Percentiles rank a stretch among this genome's conserved stretches.
Conservation (phyloP, 495 filamentous ascomycete genomes). For the Penicillium steckii region DNA sequence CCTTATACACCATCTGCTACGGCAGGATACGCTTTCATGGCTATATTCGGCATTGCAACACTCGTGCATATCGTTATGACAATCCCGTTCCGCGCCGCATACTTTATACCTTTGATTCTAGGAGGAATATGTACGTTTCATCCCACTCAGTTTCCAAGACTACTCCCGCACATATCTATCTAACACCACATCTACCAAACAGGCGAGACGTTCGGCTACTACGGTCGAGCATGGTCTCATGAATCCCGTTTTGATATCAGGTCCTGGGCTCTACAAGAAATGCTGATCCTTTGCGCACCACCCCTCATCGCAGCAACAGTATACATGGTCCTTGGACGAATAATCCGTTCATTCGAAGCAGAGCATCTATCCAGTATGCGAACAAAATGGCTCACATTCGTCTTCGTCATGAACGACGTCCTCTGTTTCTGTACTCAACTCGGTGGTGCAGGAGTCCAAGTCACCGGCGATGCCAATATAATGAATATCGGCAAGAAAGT, state of each 20-base stretch:
- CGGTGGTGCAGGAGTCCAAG: slow-evolving; percentile 42
- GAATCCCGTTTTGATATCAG: slow-evolving; percentile 21
- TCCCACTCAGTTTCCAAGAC: background rate
- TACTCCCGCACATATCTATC: background rate
- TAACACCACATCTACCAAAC: background rate
- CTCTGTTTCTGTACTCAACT: slow-evolving; percentile 36
- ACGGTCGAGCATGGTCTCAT: slow-evolving; percentile 43
- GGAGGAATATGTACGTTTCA: slow-evolving; percentile 54
- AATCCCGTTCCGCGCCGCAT: slow-evolving; percentile 45
- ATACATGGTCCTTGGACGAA: slow-evolving; percentile 57
- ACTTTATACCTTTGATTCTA: slow-evolving; percentile 55
- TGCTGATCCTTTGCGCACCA: slow-evolving; percentile 44
- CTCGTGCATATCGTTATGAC: slow-evolving; percentile 41
- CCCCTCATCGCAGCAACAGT: slow-evolving; percentile 55
- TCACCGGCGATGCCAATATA: slow-evolving; percentile 28
- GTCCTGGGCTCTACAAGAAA: slow-evolving; percentile 41
- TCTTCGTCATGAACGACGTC: slow-evolving; percentile 41
- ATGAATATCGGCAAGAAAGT: slow-evolving; percentile 36
- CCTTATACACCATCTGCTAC: slow-evolving; percentile 46
- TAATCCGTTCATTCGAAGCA: slow-evolving; percentile 49
- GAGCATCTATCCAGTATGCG: slow-evolving; percentile 37
- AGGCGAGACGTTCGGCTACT: slow-evolving; percentile 51
- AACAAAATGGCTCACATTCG: slow-evolving; percentile 23
- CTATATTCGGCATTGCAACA: slow-evolving; percentile 42
- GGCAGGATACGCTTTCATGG: slow-evolving; percentile 50